phyloP scores from a whole-genome alignment of 345 rosid genomes.

The Arabidopsis suecica region DNA sequence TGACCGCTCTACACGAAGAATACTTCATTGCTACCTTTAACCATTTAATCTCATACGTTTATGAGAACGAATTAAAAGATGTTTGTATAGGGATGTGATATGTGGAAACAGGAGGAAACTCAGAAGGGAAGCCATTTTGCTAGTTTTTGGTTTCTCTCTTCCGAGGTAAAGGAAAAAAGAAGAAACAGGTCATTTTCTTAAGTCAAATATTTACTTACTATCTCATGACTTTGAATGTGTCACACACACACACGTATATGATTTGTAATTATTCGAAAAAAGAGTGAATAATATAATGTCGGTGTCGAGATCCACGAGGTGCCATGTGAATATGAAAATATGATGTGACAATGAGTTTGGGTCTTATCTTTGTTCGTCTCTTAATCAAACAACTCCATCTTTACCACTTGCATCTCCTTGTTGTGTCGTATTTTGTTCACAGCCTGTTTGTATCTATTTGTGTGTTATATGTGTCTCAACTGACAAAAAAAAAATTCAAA shows the following conservation, averaged over 20 bases:
- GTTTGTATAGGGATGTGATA: conserved; percentile 39
- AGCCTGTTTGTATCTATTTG: conserved; percentile 24
- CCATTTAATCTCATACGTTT: conserved; percentile 20
- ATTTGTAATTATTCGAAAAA: conserved; percentile 18
- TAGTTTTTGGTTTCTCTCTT: conserved; percentile 37
- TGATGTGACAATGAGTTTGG: conserved; percentile 28
- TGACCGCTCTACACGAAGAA: conserved; percentile 22
- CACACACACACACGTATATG: neutral
- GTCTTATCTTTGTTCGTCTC: conserved; percentile 17
- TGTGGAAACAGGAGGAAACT: conserved; percentile 29
- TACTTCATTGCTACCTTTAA: conserved; percentile 26
- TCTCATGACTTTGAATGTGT: neutral
- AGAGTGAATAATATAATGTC: conserved; percentile 14
- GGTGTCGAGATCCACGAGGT: conserved; percentile 21
- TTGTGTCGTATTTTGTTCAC: conserved; percentile 23
- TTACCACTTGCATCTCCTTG: conserved; percentile 35
- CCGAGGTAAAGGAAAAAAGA: conserved; percentile 27
- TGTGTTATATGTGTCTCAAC: conserved; percentile 13
- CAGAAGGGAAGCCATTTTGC: conserved; percentile 28
- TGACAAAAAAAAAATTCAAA: conserved; percentile 13
- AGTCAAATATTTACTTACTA: conserved; percentile 2
- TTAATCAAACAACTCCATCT: conserved; percentile 20
- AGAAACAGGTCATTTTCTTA: neutral
- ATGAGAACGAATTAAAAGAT: conserved; percentile 30
- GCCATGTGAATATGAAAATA: conserved; percentile 16